Evolutionary conservation across 148 eudicot species (phyloP), one percentile per base, ranked within the genome.

Genomic region (Cornus florida): DNA sequence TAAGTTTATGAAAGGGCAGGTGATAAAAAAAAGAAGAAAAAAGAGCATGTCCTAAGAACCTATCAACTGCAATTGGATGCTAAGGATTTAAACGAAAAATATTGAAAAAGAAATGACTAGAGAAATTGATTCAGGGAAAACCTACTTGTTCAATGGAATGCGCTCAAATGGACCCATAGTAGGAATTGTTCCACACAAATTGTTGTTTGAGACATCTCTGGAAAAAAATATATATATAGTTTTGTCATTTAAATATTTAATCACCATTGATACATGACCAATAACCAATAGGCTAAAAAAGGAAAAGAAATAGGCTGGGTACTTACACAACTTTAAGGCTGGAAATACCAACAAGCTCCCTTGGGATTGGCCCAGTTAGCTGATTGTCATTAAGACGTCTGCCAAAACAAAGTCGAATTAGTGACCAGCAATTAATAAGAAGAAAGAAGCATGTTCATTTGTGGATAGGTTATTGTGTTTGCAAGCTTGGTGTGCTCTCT

Each of bases 261-360:
- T 67, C 78, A 38, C 19, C 12, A 23, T 43, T 20, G 32, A 46
- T 23, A 48, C 12, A 73, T 22, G 4, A 67, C 53, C 5, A 43
- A 35, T 20, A 80, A 12, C 31, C 59, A 23, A 10, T 19, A 67
- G 20, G 14, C 38, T n/a, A 22, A 43, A 43, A 43, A 62, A 62
- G 66, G 22, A 62, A n/a, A 62, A 62, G 23, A 62, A 62, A 62
- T 4, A 17, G 59, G 22, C 70, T 50, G 24, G 38, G 76, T 20
- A 91, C 98, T 89, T 93, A 95, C 98, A 95, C 89, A 78, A 93
- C 97, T 95, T 93, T 93, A 91, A 95, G 85, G 89, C 85, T 89
- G 76, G 94, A 64, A 73, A 87, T 82, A 67, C 85, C 80, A 70
- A 85, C 10, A 72, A 95, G 89, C 33, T 88, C 86, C 83, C 91